These are phyloP conservation scores for Leccinum disarticulatum DNA, from an alignment of 768 basidiomycete genomes.

Conservation along the genomic window DNA sequence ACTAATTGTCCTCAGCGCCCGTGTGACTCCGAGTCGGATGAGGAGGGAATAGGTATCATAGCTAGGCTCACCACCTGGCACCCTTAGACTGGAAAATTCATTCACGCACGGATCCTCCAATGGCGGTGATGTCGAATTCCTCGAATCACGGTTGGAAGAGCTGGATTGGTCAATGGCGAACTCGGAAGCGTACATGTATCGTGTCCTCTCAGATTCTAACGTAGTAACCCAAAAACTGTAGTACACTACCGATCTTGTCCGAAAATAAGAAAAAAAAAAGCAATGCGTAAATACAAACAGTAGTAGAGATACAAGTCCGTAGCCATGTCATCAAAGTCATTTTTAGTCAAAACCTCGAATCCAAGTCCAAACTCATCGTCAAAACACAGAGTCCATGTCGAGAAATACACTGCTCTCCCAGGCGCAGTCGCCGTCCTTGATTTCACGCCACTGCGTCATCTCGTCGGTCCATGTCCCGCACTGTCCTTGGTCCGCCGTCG, in stretches of 20 bases:
- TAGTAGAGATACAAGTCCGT: not conserved
- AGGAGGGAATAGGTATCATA: no score
- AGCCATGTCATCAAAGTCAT: not conserved
- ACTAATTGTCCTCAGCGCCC: no score
- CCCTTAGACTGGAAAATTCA: no score
- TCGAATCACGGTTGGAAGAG: no score
- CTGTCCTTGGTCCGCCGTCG: not conserved
- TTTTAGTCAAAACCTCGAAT: not conserved
- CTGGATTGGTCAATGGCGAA: no score
- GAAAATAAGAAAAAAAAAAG: not conserved
- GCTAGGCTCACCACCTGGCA: no score
- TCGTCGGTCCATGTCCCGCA: not conserved
- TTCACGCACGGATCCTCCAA: no score
- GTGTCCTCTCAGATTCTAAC: not conserved
- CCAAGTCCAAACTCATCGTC: constrained; percentile 26
- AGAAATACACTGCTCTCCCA: not conserved
- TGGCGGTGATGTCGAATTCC: no score
- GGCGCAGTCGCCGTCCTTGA: not conserved
- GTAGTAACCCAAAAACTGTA: not conserved
- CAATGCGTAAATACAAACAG: not conserved
- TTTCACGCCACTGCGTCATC: not conserved
- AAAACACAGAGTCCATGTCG: constrained; percentile 5
- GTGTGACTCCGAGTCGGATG: no score
- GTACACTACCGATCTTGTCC: not conserved
- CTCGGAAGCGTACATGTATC: not conserved